Base-by-base conservation (phyloP, 495 filamentous ascomycete species). In the Amniculicola lignicola region DNA sequence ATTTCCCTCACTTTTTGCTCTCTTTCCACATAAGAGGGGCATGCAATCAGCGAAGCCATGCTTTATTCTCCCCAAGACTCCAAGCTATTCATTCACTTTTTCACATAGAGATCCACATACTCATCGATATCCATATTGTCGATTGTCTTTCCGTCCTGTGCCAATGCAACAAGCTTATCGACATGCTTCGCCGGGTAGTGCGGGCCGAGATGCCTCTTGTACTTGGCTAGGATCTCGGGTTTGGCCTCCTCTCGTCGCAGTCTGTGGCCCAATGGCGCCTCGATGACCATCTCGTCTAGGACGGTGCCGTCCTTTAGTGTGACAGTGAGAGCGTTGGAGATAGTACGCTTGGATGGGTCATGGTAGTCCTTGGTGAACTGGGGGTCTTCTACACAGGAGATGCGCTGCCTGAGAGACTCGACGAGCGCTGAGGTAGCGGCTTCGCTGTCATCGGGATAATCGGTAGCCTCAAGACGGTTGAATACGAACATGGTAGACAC, bases 321-420 rank as follows among this genome's bases (percentile, higher is more conserved):
- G 39, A 98, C 89, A 14, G 89, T 94, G 60, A 98, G 77, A 12
- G 90, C 93, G 74, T 98, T 98, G 68, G 89, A 86, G 72, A 98
- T 98, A 67, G 89, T 95, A 39, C 93, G 89, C 79, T 94, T 88
- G 40, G 78, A 73, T 15, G 91, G 89, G 75, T 96, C 79, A 66
- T 98, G 93, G 81, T 98, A 98, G 72, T 96, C 90, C 54, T 75
- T 67, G 44, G 93, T 96, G 79, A 91, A 97, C 71, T 91, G 82
- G 53, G 88, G 85, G 72, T 98, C 94, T 76, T 98, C 93, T 31
- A 96, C 87, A 72, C 93, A 98, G 68, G 80, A 80, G 75, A 97
- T 98, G 75, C 86, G 87, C 73, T 90, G 76, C 69, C 93, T 85
- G 48, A 98, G 85, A 18, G 82, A 84, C 73, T 96, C 93, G 38